A percentile compares a stretch with the other conserved stretches of the same genome.
These are phyloP conservation scores for Aureobasidium sp. DNA, from an alignment of 2,329 filamentous ascomycete species.

Conservation along the genomic window DNA sequence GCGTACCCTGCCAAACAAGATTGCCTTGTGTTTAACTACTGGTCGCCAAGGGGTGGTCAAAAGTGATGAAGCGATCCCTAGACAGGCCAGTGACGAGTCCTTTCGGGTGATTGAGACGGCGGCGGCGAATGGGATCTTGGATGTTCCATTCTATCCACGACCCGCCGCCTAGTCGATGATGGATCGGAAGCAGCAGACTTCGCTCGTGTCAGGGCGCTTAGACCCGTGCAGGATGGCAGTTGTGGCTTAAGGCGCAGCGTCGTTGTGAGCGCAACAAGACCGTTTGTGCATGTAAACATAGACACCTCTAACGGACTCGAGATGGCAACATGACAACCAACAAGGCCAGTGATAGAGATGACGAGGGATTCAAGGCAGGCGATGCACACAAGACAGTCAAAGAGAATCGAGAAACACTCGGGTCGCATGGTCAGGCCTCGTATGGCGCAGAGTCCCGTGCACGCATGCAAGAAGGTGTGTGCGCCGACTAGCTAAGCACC, in stretches of 20 bases:
- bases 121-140: background rate
- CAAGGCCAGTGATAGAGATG: background rate
- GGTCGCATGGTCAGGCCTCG: conserved; percentile 3
- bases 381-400: background rate
- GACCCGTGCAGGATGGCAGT: conserved; percentile 3
- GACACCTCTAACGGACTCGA: background rate
- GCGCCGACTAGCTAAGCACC: conserved; percentile 5
- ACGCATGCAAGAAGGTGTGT: conserved; percentile 4
- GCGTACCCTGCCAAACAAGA: conserved; percentile 8
- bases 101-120: background rate
- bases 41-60: background rate
- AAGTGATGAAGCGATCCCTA: background rate
- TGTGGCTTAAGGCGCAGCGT: conserved; percentile 10
- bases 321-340: background rate
- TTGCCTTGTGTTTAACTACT: background rate
- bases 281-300: background rate
- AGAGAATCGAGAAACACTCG: background rate
- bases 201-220: conserved; percentile 11
- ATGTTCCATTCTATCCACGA: background rate
- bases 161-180: background rate
- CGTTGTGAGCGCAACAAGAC: background rate
- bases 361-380: background rate
- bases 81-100: background rate
- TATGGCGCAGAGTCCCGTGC: background rate
- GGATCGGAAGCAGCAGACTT: conserved; percentile 4